Evolutionary conservation across 768 basidiomycete species (phyloP).

Genomic region (Lactifluus subvellereus): DNA sequence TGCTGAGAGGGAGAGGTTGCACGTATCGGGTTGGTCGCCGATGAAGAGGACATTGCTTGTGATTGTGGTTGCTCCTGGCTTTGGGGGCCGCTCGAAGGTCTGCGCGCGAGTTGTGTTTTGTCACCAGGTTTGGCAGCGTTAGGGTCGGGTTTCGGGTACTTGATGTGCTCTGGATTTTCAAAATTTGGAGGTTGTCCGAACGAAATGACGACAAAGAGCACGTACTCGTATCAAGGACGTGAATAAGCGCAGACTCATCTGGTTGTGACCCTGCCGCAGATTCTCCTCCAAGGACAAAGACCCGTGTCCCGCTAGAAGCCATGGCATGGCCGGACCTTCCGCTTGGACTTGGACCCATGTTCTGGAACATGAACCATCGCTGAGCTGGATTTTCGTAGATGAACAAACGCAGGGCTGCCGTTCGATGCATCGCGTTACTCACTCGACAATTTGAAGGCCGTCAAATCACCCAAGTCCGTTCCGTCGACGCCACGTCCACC

Average conservation of each 20-base stretch:
- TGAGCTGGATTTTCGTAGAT: slow-evolving; percentile 52
- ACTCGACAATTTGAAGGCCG: slow-evolving; percentile 98
- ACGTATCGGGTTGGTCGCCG: slow-evolving; percentile 38
- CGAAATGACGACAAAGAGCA: slow-evolving; percentile 25
- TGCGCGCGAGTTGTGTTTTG: slow-evolving; percentile 34
- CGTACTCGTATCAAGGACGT: slow-evolving; percentile 93
- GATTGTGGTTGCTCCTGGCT: slow-evolving; percentile 12
- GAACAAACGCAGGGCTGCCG: neutral
- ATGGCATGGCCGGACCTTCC: slow-evolving; percentile 97
- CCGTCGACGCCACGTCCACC: slow-evolving; percentile 97
- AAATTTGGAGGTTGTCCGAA: neutral
- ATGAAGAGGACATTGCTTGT: slow-evolving; percentile 17
- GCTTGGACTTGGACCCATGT: slow-evolving; percentile 94
- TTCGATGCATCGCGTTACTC: slow-evolving; percentile 33
- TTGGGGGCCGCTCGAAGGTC: slow-evolving; percentile 37
- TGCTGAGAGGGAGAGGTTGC: slow-evolving; percentile 59
- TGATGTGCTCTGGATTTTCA: slow-evolving; percentile 68
- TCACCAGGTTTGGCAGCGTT: slow-evolving; percentile 39
- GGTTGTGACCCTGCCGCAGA: slow-evolving; percentile 64
- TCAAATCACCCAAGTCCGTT: slow-evolving; percentile 88
- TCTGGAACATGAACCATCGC: slow-evolving; percentile 99
- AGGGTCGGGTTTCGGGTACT: slow-evolving; percentile 66
- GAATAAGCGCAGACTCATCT: slow-evolving; percentile 79
- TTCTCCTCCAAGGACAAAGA: slow-evolving; percentile 95
- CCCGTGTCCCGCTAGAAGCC: slow-evolving; percentile 83